Percentiles rank a stretch among this genome's conserved stretches.
Evolutionary conservation across 352 stramenopile genomes (phyloP).

Genomic region (Blastocystis sp.): DNA sequence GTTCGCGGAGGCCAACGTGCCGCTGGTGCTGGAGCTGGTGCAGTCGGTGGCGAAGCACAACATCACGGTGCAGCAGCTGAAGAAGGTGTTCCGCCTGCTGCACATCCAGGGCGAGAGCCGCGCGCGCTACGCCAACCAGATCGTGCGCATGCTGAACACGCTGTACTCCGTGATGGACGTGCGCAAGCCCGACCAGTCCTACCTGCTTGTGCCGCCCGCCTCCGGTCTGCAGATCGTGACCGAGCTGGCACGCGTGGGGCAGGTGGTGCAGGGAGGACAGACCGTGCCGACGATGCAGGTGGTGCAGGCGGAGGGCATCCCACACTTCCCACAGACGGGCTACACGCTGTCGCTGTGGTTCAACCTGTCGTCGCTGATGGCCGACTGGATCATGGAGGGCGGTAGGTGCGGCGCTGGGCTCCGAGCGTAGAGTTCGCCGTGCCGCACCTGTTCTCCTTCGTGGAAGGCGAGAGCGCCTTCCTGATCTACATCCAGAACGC

Average conservation of each 20-base stretch:
- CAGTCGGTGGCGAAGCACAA: slow-evolving; percentile 56
- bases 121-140: slow-evolving; percentile 29
- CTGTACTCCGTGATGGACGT: slow-evolving; percentile 29
- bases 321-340: slow-evolving; percentile 25
- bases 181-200: slow-evolving; percentile 38
- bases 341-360: slow-evolving; percentile 66
- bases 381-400: slow-evolving; percentile 66
- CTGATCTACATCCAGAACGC: slow-evolving; percentile 37
- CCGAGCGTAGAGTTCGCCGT: slow-evolving; percentile 21
- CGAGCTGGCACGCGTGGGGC: background rate
- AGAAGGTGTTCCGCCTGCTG: slow-evolving; percentile 64
- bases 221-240: slow-evolving; percentile 29
- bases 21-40: slow-evolving; percentile 40
- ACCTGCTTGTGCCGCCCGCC: background rate
- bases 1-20: slow-evolving; percentile 10
- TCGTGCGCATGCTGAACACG: slow-evolving; percentile 50
- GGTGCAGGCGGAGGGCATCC: background rate
- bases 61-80: slow-evolving; percentile 65
- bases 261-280: no score
- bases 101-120: slow-evolving; percentile 43
- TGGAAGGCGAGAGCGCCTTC: background rate
- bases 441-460: slow-evolving; percentile 45
- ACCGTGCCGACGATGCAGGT: no score
- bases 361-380: slow-evolving; percentile 27
- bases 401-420: background rate